Base-by-base conservation (phyloP, 306 rosid genomes). In the Cajanus cajan region DNA sequence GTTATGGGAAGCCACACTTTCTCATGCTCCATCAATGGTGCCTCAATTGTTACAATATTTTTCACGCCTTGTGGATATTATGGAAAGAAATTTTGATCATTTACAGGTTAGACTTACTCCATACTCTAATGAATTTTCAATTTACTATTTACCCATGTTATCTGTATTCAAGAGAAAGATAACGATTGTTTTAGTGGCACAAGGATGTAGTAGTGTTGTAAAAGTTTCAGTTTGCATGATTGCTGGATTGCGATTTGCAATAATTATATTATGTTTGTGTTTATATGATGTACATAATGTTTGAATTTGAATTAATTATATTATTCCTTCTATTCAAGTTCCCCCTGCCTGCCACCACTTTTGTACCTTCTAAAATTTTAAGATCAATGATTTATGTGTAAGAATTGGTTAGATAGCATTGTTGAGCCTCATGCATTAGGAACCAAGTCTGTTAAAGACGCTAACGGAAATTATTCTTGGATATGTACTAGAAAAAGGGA, bases 1-100 rank as follows among this genome's bases (percentile, higher is more conserved):
- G 98, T 85, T 95, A 83, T 95, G 97, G 98, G 98, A 95, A 84
- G 97, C 97, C 62, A 91, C 98, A 55, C 97, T 95, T 66, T 90
- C 95, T 74, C 93, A 91, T 66, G 97, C 98, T 73, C 95, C 98
- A 68, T 86, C 97, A n/a, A 85, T 92, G 94, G 97, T 88, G 78
- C 93, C 97, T 85, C 94, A 90, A 81, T 86, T 95, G 62, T 84
- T 91, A 50, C 83, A 92, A 61, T 88, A 62, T 80, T 95, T 95
- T 83, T 90, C 97, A 73, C 88, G 90, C 82, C 88, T 95, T 13
- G 88, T 88, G 85, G 95, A 84, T 55, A 90, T 95, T 80, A 86
- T 92, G 88, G 97, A 95, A 80, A 88, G 95, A 85, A 95, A 88
- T 85, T 95, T 92, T 85, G 97, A 95, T 78, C 97, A 92, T 82